Percentiles rank a stretch among this genome's conserved stretches.
phyloP scores from a whole-genome alignment of 805 yeast genomes.

The Pichia exigua region DNA sequence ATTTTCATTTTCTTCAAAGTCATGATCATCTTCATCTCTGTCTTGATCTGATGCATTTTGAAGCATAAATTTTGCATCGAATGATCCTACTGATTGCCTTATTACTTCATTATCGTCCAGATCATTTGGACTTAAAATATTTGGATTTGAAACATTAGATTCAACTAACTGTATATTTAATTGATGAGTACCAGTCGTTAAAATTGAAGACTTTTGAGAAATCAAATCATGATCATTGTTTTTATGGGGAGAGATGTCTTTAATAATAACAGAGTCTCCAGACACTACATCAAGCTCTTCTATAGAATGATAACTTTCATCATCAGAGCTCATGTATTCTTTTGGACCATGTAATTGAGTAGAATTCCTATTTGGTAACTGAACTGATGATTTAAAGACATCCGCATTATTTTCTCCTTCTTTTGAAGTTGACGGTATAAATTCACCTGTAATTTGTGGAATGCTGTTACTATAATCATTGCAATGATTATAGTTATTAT shows the following conservation, averaged over 20 bases:
- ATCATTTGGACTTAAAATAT: not conserved
- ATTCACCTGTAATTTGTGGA: not conserved
- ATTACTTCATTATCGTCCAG: not conserved
- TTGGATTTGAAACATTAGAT: not conserved
- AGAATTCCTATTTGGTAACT: not conserved
- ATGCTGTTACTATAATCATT: not conserved
- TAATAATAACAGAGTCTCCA: not conserved
- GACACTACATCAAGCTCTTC: not conserved
- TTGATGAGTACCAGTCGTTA: not conserved
- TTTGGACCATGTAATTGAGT: not conserved
- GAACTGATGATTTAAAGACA: not conserved
- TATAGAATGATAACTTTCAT: not conserved
- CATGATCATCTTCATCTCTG: not conserved
- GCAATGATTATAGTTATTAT: not conserved
- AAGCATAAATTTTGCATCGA: conserved; percentile 12
- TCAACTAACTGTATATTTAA: not conserved
- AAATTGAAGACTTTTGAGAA: not conserved
- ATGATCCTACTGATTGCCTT: conserved; percentile 8
- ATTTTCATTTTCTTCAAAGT: not conserved
- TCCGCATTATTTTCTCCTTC: not conserved
- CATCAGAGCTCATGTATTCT: not conserved
- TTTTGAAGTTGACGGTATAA: not conserved
- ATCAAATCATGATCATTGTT: not conserved
- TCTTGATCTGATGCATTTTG: not conserved
- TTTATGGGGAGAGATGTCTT: not conserved